Percentiles rank a stretch among this genome's conserved stretches.
These are phyloP conservation scores for Gautieria morchelliformis DNA, from an alignment of 768 basidiomycete genomes.

Conservation along the genomic window DNA sequence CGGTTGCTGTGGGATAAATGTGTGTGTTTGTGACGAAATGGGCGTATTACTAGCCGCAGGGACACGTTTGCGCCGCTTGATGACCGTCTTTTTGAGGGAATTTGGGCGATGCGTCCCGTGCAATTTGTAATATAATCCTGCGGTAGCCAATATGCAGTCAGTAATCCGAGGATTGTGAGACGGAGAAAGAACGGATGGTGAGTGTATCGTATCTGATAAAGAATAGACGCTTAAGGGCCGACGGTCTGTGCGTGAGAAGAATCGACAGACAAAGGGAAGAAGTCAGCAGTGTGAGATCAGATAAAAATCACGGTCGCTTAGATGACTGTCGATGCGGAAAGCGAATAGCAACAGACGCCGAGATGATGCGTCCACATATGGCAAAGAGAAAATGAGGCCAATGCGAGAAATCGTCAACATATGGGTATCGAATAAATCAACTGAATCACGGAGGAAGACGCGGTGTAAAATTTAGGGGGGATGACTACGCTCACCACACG, in stretches of 20 bases:
- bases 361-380: conserved; percentile 1
- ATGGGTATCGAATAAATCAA: conserved; percentile 16
- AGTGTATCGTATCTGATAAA: conserved; percentile 20
- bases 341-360: neutral
- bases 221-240: conserved; percentile 16
- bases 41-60: conserved; percentile 51
- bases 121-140: conserved; percentile 96
- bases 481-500: conserved; percentile 62
- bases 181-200: conserved; percentile 16
- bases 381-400: neutral
- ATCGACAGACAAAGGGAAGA: neutral
- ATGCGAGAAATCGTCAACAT: neutral
- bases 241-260: conserved; percentile 6
- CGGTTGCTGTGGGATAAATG: conserved; percentile 6
- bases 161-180: conserved; percentile 9
- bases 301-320: conserved; percentile 8
- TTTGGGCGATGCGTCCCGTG: conserved; percentile 96
- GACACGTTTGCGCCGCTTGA: conserved; percentile 96
- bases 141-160: neutral
- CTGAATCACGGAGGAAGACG: conserved; percentile 16
- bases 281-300: conserved; percentile 6
- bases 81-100: conserved; percentile 98
- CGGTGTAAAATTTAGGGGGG: conserved; percentile 12
- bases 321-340: neutral
- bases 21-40: conserved; percentile 2